A percentile compares a stretch with the other conserved stretches of the same genome.
Evolutionary conservation across 495 filamentous ascomycete species (phyloP).

Genomic region (Recurvomyces mirabilis): DNA sequence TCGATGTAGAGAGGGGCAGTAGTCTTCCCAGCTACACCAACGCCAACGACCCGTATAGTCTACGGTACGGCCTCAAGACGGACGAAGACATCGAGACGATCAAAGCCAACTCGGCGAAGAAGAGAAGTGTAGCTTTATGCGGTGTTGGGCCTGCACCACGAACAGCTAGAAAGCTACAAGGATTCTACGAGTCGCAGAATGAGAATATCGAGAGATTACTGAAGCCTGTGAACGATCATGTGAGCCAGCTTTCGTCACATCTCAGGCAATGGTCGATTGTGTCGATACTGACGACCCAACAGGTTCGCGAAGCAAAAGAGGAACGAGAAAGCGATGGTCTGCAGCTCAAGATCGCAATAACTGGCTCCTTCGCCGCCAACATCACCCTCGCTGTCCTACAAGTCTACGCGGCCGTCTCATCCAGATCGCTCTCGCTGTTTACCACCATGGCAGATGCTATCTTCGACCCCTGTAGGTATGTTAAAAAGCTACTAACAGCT

Average conservation of each 20-base stretch:
- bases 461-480: constrained; percentile 58
- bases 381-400: constrained; percentile 67
- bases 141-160: constrained; percentile 34
- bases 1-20: constrained; percentile 56
- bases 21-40: constrained; percentile 45
- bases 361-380: constrained; percentile 82
- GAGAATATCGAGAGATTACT: constrained; percentile 84
- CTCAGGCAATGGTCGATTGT: background rate
- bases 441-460: constrained; percentile 96
- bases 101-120: constrained; percentile 70
- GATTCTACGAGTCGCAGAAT: constrained; percentile 88
- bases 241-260: constrained; percentile 29
- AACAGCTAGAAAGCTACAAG: constrained; percentile 54
- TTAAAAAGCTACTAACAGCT: background rate
- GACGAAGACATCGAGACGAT: constrained; percentile 67
- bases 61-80: constrained; percentile 69
- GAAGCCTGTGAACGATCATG: constrained; percentile 86
- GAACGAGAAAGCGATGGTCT: constrained; percentile 69
- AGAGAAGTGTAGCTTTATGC: constrained; percentile 43
- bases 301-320: constrained; percentile 63
- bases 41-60: constrained; percentile 68
- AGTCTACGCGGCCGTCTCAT: constrained; percentile 77
- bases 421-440: constrained; percentile 83
- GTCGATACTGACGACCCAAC: constrained; percentile 34
- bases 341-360: constrained; percentile 79